Evolutionary conservation across 768 basidiomycete genomes (phyloP), one percentile per base, ranked within the genome.

Genomic region (Saitozyma sp.): DNA sequence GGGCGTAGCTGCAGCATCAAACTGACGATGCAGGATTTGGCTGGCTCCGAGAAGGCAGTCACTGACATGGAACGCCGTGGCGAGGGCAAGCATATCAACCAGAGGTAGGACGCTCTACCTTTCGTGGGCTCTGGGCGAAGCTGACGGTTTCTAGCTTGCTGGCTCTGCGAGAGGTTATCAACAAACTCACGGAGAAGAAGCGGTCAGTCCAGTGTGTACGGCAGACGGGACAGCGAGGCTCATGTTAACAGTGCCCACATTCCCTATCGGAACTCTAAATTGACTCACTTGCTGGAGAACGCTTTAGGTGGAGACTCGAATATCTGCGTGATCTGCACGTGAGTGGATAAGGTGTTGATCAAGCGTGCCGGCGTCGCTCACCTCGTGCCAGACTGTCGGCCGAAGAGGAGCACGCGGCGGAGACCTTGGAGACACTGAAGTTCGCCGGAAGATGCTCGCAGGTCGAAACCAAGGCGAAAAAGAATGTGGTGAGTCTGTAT

Each of bases 301-400:
- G 78, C 79, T 3, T 65, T 80, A 3, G 75, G 75, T 29, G 79
- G 78, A 3, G 78, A 79, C 52, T 78, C 79, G 16, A 74, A 78
- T 49, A 78, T 80, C 51, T 79, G 78, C 42, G 79, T 80, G 39
- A 79, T 80, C 65, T 80, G 79, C 61, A 80, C 79, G 42, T 71
- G 41, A 59, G 69, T 66, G 38, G 46, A 52, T 63, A 29, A 29
- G 29, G 29, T 29, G 29, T 29, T 29, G 29, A 29, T 29, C 29
- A 29, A 29, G 29, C 29, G 29, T 29, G 29, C 29, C 5, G 29
- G 29, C 29, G 29, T 29, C 29, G 29, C 29, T 29, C 29, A 29
- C 29, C 29, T 29, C 29, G 29, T 29, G 17, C 20, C 55, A 69
- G 65, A 4, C 62, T 78, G 58, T 75, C 77, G 10, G 70, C 71